Evolutionary conservation across 495 filamentous ascomycete genomes (phyloP), one percentile per base, ranked within the genome.

Genomic region (Thozetella sp.): DNA sequence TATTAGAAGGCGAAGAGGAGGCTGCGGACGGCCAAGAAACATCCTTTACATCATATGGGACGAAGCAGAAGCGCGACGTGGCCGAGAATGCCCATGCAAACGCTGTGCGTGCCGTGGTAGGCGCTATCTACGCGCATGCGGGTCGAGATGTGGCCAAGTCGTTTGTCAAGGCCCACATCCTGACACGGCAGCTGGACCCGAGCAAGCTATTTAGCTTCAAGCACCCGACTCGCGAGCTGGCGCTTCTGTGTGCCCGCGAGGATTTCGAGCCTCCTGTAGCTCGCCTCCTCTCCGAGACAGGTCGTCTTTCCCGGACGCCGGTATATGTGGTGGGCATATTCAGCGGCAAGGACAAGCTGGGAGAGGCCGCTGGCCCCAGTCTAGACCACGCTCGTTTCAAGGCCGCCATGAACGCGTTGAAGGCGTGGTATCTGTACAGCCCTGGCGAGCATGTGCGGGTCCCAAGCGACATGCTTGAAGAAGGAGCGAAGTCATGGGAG

Each of bases 271-370:
- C 83, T 0, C 96, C 96, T 3, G 86, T 97, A 20, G 95, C 95
- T 27, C 85, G 93, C 54, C 82, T 98, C 43, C 78, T 96, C 53
- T 88, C 84, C 59, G 95, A 99, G 78, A 97, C 95, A 17, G 95
- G 95, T 67, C 84, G 96, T 55, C 71, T 80, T 65, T 92, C 86
- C 63, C 84, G 90, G 68, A 85, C 88, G 62, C 94, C 95, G 10
- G 95, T 98, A 34, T 98, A 91, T 67, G 86, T 97, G n/a, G 92
- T 99, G 15, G 96, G 94, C 23, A 92, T 98, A 57, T 99, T 88
- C 78, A 91, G 87, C 43, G 96, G 94, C 22, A 74, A 82, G 57
- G 93, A 98, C 67, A 90, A 92, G 82, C 79, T 99, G 51, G 93
- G 95, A 55, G 94, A 98, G 75, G 96, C 86, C 26, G 77, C 86